Evolutionary conservation across 495 filamentous ascomycete genomes (phyloP).

Genomic region (Rostrohypoxylon terebratum): DNA sequence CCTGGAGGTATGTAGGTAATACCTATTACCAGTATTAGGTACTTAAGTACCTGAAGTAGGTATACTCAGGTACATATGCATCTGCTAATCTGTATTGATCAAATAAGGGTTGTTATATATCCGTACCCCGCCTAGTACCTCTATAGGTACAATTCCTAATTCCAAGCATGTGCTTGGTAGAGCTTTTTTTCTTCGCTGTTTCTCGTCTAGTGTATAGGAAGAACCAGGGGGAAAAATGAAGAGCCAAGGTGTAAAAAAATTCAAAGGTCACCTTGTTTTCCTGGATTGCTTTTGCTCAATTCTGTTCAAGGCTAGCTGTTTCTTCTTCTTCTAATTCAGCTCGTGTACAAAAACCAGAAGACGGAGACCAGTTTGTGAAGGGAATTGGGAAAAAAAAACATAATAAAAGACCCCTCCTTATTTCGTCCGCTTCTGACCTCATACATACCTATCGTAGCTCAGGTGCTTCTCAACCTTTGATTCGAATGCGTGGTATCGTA

Average conservation of each 20-base stretch:
- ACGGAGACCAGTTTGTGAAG: not conserved
- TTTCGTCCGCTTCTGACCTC: constrained; percentile 6
- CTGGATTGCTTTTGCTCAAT: not conserved
- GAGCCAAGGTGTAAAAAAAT: not conserved
- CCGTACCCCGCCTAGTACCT: constrained; percentile 28
- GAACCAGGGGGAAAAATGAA: not conserved
- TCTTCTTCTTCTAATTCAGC: constrained; percentile 5
- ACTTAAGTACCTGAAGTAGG: too few species aligned
- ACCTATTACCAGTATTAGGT: too few species aligned
- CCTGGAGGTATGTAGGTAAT: too few species aligned
- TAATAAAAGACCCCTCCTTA: not conserved
- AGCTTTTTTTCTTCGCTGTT: constrained; percentile 14
- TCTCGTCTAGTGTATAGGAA: not conserved
- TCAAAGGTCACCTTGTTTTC: not conserved
- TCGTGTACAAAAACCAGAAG: not conserved
- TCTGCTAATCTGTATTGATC: constrained; percentile 4
- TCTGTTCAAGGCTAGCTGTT: not conserved
- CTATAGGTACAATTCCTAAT: constrained; percentile 10
- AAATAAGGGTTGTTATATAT: constrained; percentile 13
- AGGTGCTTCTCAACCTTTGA: constrained; percentile 15
- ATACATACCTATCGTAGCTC: not conserved
- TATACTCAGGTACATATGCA: constrained; percentile 14
- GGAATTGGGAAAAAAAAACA: not conserved
- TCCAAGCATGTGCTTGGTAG: constrained; percentile 15
- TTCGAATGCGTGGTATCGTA: constrained; percentile 24